Evolutionary conservation across 768 basidiomycete species (phyloP), one percentile per base, ranked within the genome.

Genomic region (Dictyophora rubrovolvata): DNA sequence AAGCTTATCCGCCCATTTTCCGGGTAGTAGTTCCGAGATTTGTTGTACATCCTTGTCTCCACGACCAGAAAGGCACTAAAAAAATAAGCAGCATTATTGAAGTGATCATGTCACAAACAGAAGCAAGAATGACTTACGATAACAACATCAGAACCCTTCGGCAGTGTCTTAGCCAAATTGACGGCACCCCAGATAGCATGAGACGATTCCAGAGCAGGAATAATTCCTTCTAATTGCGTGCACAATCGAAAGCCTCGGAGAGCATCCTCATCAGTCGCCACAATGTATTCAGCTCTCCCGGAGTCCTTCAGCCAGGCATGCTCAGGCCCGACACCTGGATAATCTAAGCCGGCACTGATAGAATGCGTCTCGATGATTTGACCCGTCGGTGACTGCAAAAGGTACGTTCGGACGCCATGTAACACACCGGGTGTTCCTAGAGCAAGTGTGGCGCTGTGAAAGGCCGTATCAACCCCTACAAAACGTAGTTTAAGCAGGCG

Each of bases 41-140:
- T 98, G 89, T 64, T 95, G 89, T 3, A 99, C 96, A 68, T 99
- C 95, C 72, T 98, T 98, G 72, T 98, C 93, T 17, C 96, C 96
- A 62, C 95, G 84, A 53, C 95, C 95, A 56, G 91, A 94, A 54
- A 97, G 75, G 67, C 93, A 96, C 90, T 94, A 60, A 22, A 21
- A 36, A 4, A 1, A 28, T 46, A 60, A n/a, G n/a, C n/a, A n/a
- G n/a, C n/a, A 17, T 35, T 51, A 28, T 14, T 2, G 5, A 35
- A 17, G 8, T 54, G 18, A 17, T 21, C 46, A 55, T 14, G 54
- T 11, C 2, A 18, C 14, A 36, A 12, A 37, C 17, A 55, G 7
- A 21, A 48, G 17, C 9, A 17, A 4, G 20, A 21, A 56, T 65
- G 21, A 80, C 92, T 72, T 68, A 96, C 93, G 60, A 98, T 84